phyloP scores from a whole-genome alignment of 768 basidiomycete species.

The Hysterangium stoloniferum region DNA sequence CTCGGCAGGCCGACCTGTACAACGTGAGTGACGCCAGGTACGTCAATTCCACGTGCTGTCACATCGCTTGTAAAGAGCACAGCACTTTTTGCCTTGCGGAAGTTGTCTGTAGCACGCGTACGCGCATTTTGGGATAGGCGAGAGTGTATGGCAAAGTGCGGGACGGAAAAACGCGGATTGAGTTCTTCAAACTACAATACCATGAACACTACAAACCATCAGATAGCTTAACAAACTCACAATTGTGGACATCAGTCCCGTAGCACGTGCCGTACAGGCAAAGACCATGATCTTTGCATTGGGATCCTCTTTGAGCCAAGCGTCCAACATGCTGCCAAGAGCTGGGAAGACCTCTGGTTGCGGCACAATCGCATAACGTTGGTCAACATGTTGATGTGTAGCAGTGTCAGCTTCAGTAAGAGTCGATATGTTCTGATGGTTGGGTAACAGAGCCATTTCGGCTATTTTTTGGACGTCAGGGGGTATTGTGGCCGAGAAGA shows the following conservation, averaged over 20 bases:
- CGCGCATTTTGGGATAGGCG: conserved; percentile 44
- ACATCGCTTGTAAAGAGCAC: conserved; percentile 50
- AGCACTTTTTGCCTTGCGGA: conserved; percentile 36
- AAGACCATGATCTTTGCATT: conserved; percentile 47
- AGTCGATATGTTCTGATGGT: conserved; percentile 46
- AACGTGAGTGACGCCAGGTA: conserved; percentile 55
- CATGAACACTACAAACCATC: neutral
- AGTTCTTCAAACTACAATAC: conserved; percentile 2
- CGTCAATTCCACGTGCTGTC: conserved; percentile 60
- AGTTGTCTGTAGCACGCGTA: conserved; percentile 39
- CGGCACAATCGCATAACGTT: conserved; percentile 37
- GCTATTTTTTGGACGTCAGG: conserved; percentile 37
- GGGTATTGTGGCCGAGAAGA: conserved; percentile 38
- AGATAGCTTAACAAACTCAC: conserved; percentile 16
- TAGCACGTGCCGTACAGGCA: conserved; percentile 59
- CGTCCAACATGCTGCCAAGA: conserved; percentile 32
- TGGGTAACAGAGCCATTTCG: conserved; percentile 23
- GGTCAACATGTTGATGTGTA: conserved; percentile 54
- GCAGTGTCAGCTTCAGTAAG: conserved; percentile 48
- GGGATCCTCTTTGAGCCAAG: conserved; percentile 23
- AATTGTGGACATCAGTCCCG: conserved; percentile 33
- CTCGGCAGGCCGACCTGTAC: conserved; percentile 38
- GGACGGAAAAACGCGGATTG: conserved; percentile 13
- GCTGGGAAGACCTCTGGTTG: conserved; percentile 36
- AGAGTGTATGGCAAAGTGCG: conserved; percentile 49